These are phyloP conservation scores for Stemphylium vesicarium DNA, from an alignment of 2,329 filamentous ascomycete genomes.

Conservation along the genomic window DNA sequence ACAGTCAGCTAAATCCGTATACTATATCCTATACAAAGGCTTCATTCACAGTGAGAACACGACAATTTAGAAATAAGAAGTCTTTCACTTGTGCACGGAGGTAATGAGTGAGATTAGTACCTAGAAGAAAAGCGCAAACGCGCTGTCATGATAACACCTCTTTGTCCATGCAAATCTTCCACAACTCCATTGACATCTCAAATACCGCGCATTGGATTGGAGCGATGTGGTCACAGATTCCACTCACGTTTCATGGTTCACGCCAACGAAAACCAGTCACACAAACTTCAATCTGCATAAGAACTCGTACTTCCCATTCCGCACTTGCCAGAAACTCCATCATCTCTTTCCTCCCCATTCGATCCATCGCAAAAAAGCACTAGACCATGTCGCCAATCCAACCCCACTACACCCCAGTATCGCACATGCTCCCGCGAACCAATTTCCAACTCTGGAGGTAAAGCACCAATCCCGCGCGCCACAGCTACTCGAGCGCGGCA, in stretches of 20 bases:
- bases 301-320: too few species aligned
- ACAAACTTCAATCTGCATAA: too few species aligned
- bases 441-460: constrained; percentile 1
- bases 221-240: neutral
- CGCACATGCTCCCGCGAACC: neutral
- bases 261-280: neutral
- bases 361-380: neutral
- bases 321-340: neutral
- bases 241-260: neutral
- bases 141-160: neutral
- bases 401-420: neutral
- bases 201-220: neutral
- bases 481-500: too few species aligned
- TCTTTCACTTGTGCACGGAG: neutral
- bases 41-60: too few species aligned
- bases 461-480: neutral
- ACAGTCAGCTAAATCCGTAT: too few species aligned
- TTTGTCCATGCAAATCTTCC: neutral
- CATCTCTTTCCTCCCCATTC: neutral
- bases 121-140: neutral
- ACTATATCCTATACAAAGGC: too few species aligned
- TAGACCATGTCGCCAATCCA: neutral
- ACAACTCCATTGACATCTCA: neutral
- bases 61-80: neutral
- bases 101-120: too few species aligned